Evolutionary conservation across 2,329 filamentous ascomycete species (phyloP), one percentile per base, ranked within the genome.

Genomic region (Iodosphaeria phyllophila): DNA sequence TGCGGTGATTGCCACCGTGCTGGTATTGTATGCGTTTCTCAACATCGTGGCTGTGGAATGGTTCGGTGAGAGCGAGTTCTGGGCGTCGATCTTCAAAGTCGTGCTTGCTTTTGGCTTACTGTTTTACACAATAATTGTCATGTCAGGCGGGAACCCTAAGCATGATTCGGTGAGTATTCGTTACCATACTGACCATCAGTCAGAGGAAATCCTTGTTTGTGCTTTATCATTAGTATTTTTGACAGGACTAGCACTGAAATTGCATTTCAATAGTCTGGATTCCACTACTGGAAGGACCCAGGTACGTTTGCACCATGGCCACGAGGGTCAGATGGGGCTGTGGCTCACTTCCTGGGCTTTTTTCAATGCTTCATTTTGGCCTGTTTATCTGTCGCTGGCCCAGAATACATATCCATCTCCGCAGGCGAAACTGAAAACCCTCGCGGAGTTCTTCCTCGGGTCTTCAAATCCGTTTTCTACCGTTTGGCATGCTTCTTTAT

Each of bases 41-140:
- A 86, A 86, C 37, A 37, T 83, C 23, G 57, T 84, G 31, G 73
- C 72, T 1, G 74, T 83, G 11, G 59, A 74, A 33, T 79, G 62
- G 58, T 83, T 78, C 30, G 76, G 76, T 22, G 75, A 82, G 47
- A 64, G 71, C 1, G 79, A 89, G 42, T 89, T 91, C 40, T 68
- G 62, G 61, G 66, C 73, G 12, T 71, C 78, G 3, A 44, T 78
- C 3, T 72, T 72, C 27, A 82, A 83, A 43, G 63, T 82, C 3
- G 36, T 83, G 3, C 58, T 83, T 25, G 77, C 78, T 30, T 48
- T 82, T 18, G 74, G 67, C 1, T 57, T 86, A 25, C 62, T 84
- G 35, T 38, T 69, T 33, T 84, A 79, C 51, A 86, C 80, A 3
- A 80, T 92, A 40, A 60, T 91, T 34, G 68, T 71, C 34, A 86